These are phyloP conservation scores for Saccharomyces hybrid DNA, from an alignment of 1,139 yeast genomes.

Conservation along the genomic window DNA sequence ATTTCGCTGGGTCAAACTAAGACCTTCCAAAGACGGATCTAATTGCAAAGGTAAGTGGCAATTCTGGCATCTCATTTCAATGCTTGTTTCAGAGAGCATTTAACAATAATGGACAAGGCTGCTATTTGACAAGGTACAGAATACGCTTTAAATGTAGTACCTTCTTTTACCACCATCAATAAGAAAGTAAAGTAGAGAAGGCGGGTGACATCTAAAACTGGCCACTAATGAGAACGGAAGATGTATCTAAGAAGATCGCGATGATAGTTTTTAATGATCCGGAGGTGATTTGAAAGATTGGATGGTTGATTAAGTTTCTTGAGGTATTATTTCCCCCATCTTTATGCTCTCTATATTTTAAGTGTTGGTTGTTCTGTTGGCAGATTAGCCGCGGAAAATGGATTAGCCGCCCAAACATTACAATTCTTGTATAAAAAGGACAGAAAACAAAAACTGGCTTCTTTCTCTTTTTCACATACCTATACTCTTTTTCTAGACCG, in stretches of 20 bases:
- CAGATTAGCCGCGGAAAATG: not conserved
- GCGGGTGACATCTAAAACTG: not conserved
- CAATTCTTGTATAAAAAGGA: not conserved
- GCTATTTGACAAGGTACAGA: not conserved
- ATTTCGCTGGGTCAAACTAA: constrained; percentile 47
- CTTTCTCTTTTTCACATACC: not conserved
- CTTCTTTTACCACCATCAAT: constrained; percentile 3
- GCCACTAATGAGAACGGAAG: not conserved
- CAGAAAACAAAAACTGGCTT: not conserved
- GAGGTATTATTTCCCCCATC: not conserved
- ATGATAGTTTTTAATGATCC: not conserved
- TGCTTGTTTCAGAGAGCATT: not conserved
- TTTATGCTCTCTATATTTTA: not conserved
- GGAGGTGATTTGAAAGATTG: not conserved
- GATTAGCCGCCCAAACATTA: not conserved
- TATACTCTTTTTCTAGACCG: too few species aligned
- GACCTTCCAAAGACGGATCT: constrained; percentile 46
- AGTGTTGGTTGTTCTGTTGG: not conserved
- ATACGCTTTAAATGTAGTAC: not conserved
- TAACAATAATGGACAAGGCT: not conserved
- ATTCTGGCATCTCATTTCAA: constrained; percentile 40
- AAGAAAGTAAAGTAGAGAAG: not conserved
- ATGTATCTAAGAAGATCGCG: not conserved
- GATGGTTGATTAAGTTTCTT: not conserved
- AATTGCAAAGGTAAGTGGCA: constrained; percentile 52